Evolutionary conservation across 2,329 filamentous ascomycete genomes (phyloP), one percentile per base, ranked within the genome.

Genomic region (Aspergillus flavus): DNA sequence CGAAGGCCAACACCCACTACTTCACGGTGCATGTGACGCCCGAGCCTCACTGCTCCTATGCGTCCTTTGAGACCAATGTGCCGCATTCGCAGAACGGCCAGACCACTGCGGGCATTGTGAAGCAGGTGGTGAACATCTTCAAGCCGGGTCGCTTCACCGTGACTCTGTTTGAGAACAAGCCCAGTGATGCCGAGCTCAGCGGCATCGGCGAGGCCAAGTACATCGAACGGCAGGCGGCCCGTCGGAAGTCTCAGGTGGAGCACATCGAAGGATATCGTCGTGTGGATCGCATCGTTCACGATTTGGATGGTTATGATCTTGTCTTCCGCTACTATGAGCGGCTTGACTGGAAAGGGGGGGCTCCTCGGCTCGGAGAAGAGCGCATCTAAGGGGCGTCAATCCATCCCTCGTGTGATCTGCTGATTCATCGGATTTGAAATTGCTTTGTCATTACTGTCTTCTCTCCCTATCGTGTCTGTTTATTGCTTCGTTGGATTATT

Each of bases 1-100:
- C 83, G 64, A 78, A 76, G 43, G 83, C 83, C 58, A 82, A 86
- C 4, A 90, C 87, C 46, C 93, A 98, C 80, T 99, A 99, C 82
- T 99, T 97, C 81, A 99, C 94, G 1, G 95, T 99, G 28, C 95
- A 99, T 75, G 95, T 99, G 69, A 99, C 95, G 0, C 95, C 95
- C 0, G 95, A 99, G 84, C 93, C 94, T 16, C 89, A 97, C 73
- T 99, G 94, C 83, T 97, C 94, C 6, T 99, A 96, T 77, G 95
- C 95, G 41, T 97, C 93, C 2, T 99, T 99, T 75, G 95, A 99
- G 84, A 98, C 95, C 69, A 99, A 98, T 71, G 94, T 99, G 4
- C 95, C 95, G 1, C 91, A 93, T 30, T 89, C 89, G 6, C 93
- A 97, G 81, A 92, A 88, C 61, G 94, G 94, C 19, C 91, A 94